Evolutionary conservation across 2,329 filamentous ascomycete species (phyloP).

Genomic region (Xylariales sp.): DNA sequence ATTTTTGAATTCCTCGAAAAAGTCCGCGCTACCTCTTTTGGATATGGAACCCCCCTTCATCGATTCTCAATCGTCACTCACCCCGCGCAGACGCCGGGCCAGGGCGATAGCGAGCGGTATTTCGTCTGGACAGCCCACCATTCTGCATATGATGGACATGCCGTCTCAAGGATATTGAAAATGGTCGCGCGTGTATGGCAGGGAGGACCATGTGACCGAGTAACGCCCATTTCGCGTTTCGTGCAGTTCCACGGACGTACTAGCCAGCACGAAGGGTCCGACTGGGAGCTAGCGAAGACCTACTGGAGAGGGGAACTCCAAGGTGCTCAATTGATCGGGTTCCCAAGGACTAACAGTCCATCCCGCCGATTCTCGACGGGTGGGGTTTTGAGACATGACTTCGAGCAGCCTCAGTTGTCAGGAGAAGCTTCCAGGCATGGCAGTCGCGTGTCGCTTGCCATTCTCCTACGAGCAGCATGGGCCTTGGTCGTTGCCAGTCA

Average conservation of each 20-base stretch:
- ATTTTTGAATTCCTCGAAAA: not conserved
- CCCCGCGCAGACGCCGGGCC: not conserved
- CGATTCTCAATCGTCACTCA: not conserved
- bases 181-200: not conserved
- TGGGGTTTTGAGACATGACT: not conserved
- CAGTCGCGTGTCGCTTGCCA: not conserved
- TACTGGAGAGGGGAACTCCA: not conserved
- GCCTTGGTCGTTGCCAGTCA: not conserved
- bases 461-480: not conserved
- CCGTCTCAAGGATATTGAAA: not conserved
- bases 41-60: not conserved
- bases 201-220: not conserved
- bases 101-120: not conserved
- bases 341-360: not conserved
- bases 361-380: not conserved
- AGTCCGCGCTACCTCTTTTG: not conserved
- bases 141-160: not conserved
- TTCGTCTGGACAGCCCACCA: slow-evolving; percentile 1
- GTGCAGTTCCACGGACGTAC: not conserved
- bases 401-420: not conserved
- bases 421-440: not conserved
- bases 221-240: not conserved
- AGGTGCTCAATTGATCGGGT: not conserved
- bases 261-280: not conserved
- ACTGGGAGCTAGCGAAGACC: not conserved